Percentiles rank a stretch among this genome's conserved stretches.
These are phyloP conservation scores for Basipetospora chlamydospora DNA, from an alignment of 2,329 filamentous ascomycete genomes.

Conservation along the genomic window DNA sequence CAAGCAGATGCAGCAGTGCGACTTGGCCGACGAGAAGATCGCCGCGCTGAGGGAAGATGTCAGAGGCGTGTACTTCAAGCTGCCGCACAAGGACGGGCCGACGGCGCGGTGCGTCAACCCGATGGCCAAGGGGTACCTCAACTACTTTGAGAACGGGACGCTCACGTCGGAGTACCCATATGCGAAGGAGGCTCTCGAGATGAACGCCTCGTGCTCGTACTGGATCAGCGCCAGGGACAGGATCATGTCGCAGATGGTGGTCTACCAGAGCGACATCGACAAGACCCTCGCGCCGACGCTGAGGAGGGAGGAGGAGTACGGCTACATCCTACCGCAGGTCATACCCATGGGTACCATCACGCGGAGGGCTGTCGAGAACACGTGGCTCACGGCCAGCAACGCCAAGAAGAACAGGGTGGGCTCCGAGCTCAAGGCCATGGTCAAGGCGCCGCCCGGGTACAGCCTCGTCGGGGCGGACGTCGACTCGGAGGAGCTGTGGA, in stretches of 20 bases:
- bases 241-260: constrained; percentile 89
- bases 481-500: constrained; percentile 96
- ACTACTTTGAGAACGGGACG: constrained; percentile 81
- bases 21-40: constrained; percentile 63
- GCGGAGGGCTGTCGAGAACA: constrained; percentile 86
- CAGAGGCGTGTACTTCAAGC: constrained; percentile 65
- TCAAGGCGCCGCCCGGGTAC: constrained; percentile 80
- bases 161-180: constrained; percentile 79
- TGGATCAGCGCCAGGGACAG: constrained; percentile 94
- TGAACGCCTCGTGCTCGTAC: constrained; percentile 98
- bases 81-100: constrained; percentile 92
- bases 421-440: constrained; percentile 94
- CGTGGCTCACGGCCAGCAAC: constrained; percentile 95
- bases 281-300: constrained; percentile 7
- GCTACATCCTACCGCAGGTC: constrained; percentile 86
- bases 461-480: constrained; percentile 94
- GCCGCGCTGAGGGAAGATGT: constrained; percentile 48
- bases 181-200: constrained; percentile 88
- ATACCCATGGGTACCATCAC: constrained; percentile 99
- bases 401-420: constrained; percentile 93
- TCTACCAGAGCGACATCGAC: constrained; percentile 55
- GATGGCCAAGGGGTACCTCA: constrained; percentile 77
- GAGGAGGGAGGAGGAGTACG: constrained; percentile 21
- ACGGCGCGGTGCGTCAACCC: constrained; percentile 72
- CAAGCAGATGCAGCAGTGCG: constrained; percentile 59